Conservation (phyloP, 2,329 filamentous ascomycete genomes). For the Fusarium sp. region DNA sequence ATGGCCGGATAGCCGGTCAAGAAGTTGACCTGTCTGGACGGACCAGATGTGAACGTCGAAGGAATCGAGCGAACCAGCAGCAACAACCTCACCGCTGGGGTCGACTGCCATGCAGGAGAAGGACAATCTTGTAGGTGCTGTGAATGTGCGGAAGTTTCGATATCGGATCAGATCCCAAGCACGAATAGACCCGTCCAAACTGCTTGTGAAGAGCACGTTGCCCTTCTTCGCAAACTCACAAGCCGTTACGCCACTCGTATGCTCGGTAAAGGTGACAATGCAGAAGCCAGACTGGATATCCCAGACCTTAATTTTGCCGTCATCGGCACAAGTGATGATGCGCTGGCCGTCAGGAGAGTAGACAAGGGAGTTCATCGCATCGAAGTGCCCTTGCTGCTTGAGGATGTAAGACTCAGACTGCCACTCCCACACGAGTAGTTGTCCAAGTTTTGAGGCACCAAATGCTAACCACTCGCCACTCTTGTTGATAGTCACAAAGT, state of each 20-base stretch:
- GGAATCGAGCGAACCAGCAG: slow-evolving; percentile 92
- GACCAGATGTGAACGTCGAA: slow-evolving; percentile 99
- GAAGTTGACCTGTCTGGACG: slow-evolving; percentile 93
- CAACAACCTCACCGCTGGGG: slow-evolving; percentile 94
- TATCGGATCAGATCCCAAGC: slow-evolving; percentile 98
- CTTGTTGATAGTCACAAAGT: slow-evolving; percentile 93
- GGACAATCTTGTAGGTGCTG: slow-evolving; percentile 87
- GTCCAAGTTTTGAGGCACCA: slow-evolving; percentile 92
- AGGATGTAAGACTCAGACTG: slow-evolving; percentile 98
- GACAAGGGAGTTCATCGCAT: slow-evolving; percentile 91
- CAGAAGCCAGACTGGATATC: slow-evolving; percentile 97
- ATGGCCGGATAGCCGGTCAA: slow-evolving; percentile 90
- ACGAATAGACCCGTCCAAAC: slow-evolving; percentile 90
- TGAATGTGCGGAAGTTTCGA: slow-evolving; percentile 97
- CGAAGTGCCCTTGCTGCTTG: slow-evolving; percentile 97
- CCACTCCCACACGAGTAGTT: slow-evolving; percentile 99
- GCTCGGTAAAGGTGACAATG: slow-evolving; percentile 97
- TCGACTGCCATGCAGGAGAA: slow-evolving; percentile 98
- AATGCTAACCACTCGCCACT: slow-evolving; percentile 98
- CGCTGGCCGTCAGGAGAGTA: slow-evolving; percentile 95
- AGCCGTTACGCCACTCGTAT: slow-evolving; percentile 91
- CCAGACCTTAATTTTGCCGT: slow-evolving; percentile 99
- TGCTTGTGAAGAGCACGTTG: slow-evolving; percentile 95
- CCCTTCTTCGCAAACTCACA: slow-evolving; percentile 96
- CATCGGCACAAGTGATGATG: slow-evolving; percentile 93